Percentiles rank a stretch among this genome's conserved stretches.
These are phyloP conservation scores for Pleurotus sapidus DNA, from an alignment of 768 basidiomycete genomes.

Conservation along the genomic window DNA sequence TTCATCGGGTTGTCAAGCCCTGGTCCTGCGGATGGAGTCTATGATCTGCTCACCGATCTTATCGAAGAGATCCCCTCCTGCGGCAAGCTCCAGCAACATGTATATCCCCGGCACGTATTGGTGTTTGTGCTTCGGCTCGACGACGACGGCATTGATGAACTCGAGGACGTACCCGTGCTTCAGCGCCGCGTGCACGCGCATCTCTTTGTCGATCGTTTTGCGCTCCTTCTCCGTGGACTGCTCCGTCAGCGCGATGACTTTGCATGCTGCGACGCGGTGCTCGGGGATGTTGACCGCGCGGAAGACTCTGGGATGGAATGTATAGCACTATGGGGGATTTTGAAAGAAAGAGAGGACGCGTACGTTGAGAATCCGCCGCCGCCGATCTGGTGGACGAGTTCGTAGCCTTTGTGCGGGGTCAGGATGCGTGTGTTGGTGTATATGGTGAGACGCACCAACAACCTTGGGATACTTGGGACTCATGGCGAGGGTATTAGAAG, in stretches of 20 bases:
- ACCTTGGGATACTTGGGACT: conserved; percentile 37
- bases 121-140: conserved; percentile 58
- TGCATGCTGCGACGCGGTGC: conserved; percentile 82
- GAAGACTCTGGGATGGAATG: too few species aligned
- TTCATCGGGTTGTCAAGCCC: neutral
- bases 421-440: neutral
- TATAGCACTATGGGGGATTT: too few species aligned
- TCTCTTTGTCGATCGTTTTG: conserved; percentile 88
- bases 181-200: conserved; percentile 79
- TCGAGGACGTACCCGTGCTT: conserved; percentile 81
- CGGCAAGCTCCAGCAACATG: conserved; percentile 89
- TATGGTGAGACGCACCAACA: conserved; percentile 20
- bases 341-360: conserved; percentile 24
- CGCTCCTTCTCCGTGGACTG: conserved; percentile 65
- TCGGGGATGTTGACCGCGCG: conserved; percentile 70
- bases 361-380: conserved; percentile 88
- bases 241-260: conserved; percentile 66
- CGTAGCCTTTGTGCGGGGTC: conserved; percentile 47
- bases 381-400: conserved; percentile 73
- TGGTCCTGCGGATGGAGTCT: neutral
- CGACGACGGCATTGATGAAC: conserved; percentile 74
- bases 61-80: conserved; percentile 95
- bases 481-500: too few species aligned
- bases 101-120: conserved; percentile 81
- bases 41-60: conserved; percentile 77